These are phyloP conservation scores for Coniosporium apollinis DNA, from an alignment of 495 filamentous ascomycete genomes.

Conservation along the genomic window DNA sequence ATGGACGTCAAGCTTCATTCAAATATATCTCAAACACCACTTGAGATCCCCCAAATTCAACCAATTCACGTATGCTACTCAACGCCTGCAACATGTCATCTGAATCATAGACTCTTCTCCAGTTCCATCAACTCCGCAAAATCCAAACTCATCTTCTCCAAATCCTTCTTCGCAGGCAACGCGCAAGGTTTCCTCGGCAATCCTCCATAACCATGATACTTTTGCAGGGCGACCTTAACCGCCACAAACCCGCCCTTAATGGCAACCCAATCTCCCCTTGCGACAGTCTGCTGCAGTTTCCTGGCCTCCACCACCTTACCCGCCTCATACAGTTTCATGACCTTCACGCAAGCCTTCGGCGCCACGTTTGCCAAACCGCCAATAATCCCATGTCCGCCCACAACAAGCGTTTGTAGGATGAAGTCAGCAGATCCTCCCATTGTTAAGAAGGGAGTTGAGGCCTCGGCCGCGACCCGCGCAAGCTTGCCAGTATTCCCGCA, in stretches of 20 bases:
- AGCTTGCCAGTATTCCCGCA: conserved; percentile 92
- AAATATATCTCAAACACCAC: no score
- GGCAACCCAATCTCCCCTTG: conserved; percentile 71
- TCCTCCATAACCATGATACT: conserved; percentile 63
- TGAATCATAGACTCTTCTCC: no score
- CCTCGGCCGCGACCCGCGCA: conserved; percentile 42
- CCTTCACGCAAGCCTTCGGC: conserved; percentile 54
- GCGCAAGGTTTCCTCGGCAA: conserved; percentile 62
- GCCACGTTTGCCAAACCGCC: conserved; percentile 73
- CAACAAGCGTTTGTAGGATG: conserved; percentile 65
- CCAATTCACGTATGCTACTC: no score
- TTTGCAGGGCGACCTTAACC: conserved; percentile 62
- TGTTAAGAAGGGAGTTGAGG: conserved; percentile 43
- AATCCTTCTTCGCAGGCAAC: conserved; percentile 41
- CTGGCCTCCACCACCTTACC: conserved; percentile 57
- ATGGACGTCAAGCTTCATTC: no score
- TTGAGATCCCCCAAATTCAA: no score
- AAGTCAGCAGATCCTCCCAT: conserved; percentile 87
- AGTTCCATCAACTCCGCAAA: conserved; percentile 60
- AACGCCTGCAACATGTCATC: no score
- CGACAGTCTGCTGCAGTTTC: conserved; percentile 61
- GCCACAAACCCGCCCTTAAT: conserved; percentile 77
- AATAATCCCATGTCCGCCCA: conserved; percentile 74
- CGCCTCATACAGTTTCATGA: conserved; percentile 54
- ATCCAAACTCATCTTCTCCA: conserved; percentile 43